A percentile compares a stretch with the other conserved stretches of the same genome.
phyloP scores from a whole-genome alignment of 75 land plant species.

The Picea sitchensis region DNA sequence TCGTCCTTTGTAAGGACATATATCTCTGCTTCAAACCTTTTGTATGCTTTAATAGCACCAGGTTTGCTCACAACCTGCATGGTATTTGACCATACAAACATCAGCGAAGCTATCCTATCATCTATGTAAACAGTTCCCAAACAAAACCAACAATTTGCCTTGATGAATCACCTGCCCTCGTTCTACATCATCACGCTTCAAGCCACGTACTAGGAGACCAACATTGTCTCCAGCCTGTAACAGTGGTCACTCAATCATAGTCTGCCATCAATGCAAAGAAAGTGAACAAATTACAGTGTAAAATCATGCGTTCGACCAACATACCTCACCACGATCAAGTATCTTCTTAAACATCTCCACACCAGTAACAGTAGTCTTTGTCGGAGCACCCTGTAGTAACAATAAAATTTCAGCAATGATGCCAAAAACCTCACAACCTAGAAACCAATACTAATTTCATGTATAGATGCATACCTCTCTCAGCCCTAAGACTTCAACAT shows the following conservation, averaged over 20 bases:
- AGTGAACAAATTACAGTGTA: not conserved
- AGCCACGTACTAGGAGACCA: slow-evolving; percentile 95
- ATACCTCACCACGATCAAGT: slow-evolving; percentile 87
- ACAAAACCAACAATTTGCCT: not conserved
- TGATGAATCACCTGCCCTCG: slow-evolving; percentile 68
- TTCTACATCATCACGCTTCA: slow-evolving; percentile 85
- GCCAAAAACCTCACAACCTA: not conserved
- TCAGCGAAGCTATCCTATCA: not conserved
- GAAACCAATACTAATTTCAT: not conserved
- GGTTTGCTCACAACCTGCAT: slow-evolving; percentile 92
- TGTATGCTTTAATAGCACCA: slow-evolving; percentile 71
- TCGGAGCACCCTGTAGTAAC: slow-evolving; percentile 40
- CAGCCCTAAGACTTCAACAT: slow-evolving; percentile 89
- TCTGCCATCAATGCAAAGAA: not conserved
- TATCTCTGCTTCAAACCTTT: slow-evolving; percentile 94
- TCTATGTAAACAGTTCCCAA: slow-evolving; percentile 3
- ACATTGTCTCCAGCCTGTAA: slow-evolving; percentile 98
- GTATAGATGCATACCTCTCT: slow-evolving; percentile 32
- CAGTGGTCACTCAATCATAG: not conserved
- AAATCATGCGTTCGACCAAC: not conserved
- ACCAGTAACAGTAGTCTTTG: slow-evolving; percentile 90
- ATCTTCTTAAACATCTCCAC: slow-evolving; percentile 99
- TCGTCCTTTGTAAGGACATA: slow-evolving; percentile 97
- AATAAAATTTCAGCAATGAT: not conserved
- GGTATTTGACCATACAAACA: not conserved